Percentiles rank a stretch among this genome's conserved stretches.
Conservation (phyloP, 1,284 basidiomycete genomes). For the Schizophyllum commune region DNA sequence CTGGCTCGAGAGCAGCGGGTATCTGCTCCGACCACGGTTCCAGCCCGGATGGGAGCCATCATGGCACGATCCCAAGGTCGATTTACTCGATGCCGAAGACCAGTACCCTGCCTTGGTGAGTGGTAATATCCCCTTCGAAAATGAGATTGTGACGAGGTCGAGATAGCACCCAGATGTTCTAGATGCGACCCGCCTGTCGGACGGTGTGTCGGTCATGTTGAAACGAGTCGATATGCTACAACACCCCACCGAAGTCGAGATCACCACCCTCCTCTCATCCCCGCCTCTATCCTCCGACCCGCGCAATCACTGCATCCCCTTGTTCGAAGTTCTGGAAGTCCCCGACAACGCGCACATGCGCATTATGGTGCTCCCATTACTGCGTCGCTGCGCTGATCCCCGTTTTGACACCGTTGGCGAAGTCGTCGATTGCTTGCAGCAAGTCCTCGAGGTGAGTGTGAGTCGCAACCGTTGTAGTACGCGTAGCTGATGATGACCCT, state of each 20-base stretch:
- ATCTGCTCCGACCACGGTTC: conserved; percentile 4
- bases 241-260: conserved; percentile 18
- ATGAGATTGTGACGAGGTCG: too few species aligned
- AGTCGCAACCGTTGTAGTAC: neutral
- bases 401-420: conserved; percentile 24
- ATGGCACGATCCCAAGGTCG: neutral
- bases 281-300: conserved; percentile 12
- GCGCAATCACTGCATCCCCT: conserved; percentile 23
- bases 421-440: conserved; percentile 24
- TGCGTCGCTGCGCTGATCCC: conserved; percentile 22
- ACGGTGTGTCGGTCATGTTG: conserved; percentile 15
- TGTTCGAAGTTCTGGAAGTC: conserved; percentile 21
- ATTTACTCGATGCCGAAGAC: neutral
- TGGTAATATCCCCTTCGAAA: neutral
- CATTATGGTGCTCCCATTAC: conserved; percentile 28
- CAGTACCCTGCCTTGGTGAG: neutral
- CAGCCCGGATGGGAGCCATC: conserved; percentile 5
- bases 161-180: conserved; percentile 8
- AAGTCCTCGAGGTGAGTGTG: conserved; percentile 24
- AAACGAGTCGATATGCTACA: conserved; percentile 13
- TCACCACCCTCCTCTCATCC: conserved; percentile 15
- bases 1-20: conserved; percentile 7
- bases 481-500: neutral
- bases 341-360: conserved; percentile 15
- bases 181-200: conserved; percentile 16